These are phyloP conservation scores for Ajuga chamaepitys DNA, from an alignment of 257 asterid genomes.

Conservation along the genomic window DNA sequence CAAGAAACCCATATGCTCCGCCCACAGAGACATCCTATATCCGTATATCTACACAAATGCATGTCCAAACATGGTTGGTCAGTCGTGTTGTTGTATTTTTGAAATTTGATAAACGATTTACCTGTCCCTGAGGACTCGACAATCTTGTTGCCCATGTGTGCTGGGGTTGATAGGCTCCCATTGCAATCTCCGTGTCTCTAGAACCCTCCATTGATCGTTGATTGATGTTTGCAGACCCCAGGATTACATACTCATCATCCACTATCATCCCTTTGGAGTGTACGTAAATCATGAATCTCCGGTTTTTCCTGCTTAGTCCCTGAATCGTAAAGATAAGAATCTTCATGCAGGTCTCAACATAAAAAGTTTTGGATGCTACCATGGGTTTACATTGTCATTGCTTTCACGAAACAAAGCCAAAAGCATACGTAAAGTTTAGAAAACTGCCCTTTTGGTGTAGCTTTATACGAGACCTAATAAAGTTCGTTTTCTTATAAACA, in stretches of 20 bases:
- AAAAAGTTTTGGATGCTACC: too few species aligned
- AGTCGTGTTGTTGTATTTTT: too few species aligned
- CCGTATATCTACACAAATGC: conserved; percentile 61
- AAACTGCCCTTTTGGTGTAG: too few species aligned
- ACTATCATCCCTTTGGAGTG: conserved; percentile 98
- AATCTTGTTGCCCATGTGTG: conserved; percentile 76
- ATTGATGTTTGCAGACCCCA: conserved; percentile 93
- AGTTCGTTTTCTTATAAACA: too few species aligned
- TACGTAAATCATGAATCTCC: conserved; percentile 97
- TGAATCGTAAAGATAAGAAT: conserved; percentile 22
- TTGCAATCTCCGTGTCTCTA: conserved; percentile 93
- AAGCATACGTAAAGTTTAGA: too few species aligned
- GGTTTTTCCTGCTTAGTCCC: conserved; percentile 66
- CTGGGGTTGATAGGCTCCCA: conserved; percentile 96
- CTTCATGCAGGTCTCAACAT: too few species aligned
- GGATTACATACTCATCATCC: conserved; percentile 79
- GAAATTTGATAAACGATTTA: conserved; percentile 19
- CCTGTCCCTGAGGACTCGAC: conserved; percentile 84
- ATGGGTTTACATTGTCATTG: too few species aligned
- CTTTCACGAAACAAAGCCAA: too few species aligned
- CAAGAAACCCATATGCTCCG: conserved; percentile 80
- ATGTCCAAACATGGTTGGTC: conserved; percentile 2
- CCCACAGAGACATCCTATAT: conserved; percentile 97
- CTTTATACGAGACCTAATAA: too few species aligned
- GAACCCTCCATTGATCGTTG: conserved; percentile 95